Conservation (phyloP, 164 flowering plant genomes). For the Magnolia sinica region DNA sequence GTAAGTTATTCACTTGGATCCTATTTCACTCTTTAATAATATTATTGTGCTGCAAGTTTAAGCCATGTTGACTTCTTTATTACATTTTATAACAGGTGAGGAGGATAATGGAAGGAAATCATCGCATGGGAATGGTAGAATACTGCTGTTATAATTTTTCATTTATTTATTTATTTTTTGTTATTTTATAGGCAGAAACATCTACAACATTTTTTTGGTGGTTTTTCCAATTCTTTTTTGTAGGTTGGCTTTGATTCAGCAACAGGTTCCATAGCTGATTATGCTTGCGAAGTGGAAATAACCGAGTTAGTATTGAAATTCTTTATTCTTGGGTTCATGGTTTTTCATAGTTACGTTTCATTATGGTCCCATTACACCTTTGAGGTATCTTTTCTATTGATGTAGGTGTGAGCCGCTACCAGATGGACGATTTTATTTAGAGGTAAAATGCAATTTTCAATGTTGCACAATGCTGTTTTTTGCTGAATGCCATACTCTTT, state of each 20-base stretch:
- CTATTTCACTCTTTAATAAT: no score
- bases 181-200: conserved; percentile 7
- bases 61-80: background rate
- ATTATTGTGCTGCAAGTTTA: background rate
- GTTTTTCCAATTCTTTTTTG: conserved; percentile 18
- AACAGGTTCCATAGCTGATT: conserved; percentile 78
- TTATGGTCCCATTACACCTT: background rate
- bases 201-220: conserved; percentile 12
- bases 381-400: conserved; percentile 9
- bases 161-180: conserved; percentile 11
- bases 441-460: conserved; percentile 41
- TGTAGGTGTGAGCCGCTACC: conserved; percentile 95
- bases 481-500: no score
- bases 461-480: background rate
- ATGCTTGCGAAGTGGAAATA: conserved; percentile 97
- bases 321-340: background rate
- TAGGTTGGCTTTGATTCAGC: conserved; percentile 70
- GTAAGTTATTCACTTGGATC: no score
- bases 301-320: conserved; percentile 55
- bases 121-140: conserved; percentile 96
- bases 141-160: background rate
- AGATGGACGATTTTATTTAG: conserved; percentile 90
- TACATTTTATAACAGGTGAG: conserved; percentile 54
- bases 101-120: conserved; percentile 96
- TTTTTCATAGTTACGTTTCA: background rate